Conservation (phyloP, 2,329 filamentous ascomycete species). For the Talaromyces marneffei region DNA sequence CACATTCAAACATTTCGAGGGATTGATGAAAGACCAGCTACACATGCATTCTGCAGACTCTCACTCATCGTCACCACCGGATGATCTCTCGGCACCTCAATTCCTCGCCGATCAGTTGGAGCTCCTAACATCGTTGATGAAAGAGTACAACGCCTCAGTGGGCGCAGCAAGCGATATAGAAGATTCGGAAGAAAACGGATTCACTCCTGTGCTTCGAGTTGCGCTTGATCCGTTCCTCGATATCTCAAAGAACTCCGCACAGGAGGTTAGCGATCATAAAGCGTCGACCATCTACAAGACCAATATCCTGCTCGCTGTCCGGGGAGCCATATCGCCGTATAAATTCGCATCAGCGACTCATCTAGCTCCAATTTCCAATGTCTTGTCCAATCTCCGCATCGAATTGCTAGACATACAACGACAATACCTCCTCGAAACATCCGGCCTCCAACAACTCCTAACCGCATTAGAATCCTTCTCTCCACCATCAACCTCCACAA, state of each 20-base stretch:
- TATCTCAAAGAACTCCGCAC: constrained; percentile 52
- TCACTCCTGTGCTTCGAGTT: constrained; percentile 68
- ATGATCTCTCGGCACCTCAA: constrained; percentile 69
- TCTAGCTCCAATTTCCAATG: constrained; percentile 53
- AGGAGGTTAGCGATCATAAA: constrained; percentile 32
- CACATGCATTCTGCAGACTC: constrained; percentile 63
- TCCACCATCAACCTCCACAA: constrained; percentile 1
- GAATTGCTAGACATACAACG: constrained; percentile 64
- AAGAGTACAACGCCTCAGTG: constrained; percentile 78
- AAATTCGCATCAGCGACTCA: constrained; percentile 59
- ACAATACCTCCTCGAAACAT: constrained; percentile 65
- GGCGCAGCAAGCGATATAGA: constrained; percentile 40
- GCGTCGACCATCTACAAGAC: constrained; percentile 46
- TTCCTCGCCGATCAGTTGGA: constrained; percentile 78
- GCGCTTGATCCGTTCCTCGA: constrained; percentile 81
- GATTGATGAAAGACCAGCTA: constrained; percentile 68
- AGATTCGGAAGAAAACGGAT: constrained; percentile 59
- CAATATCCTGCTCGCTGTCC: constrained; percentile 42
- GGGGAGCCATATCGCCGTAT: constrained; percentile 33
- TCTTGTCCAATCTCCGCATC: constrained; percentile 41
- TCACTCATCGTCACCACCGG: constrained; percentile 62
- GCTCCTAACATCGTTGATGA: constrained; percentile 71
- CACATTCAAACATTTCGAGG: constrained; percentile 75
- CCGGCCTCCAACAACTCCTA: constrained; percentile 64
- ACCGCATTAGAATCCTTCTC: constrained; percentile 47